phyloP scores from a whole-genome alignment of 2,329 filamentous ascomycete species.

The Fusarium sp. region DNA sequence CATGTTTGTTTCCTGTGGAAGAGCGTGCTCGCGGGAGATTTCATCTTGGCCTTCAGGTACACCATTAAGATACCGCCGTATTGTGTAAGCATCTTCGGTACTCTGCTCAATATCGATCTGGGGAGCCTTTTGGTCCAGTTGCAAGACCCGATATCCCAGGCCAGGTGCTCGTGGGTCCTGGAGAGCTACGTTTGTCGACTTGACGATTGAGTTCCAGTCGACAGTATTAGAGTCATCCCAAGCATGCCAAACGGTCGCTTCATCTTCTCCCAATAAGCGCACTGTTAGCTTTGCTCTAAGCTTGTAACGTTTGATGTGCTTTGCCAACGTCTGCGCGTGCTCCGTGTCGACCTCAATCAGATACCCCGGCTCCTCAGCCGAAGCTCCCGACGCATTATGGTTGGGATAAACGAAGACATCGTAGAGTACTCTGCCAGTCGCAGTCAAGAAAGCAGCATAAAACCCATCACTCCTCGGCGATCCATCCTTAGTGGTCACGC shows the following conservation, averaged over 20 bases:
- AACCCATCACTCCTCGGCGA: constrained; percentile 64
- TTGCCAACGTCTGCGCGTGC: constrained; percentile 72
- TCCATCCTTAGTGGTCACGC: constrained; percentile 56
- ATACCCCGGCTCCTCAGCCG: constrained; percentile 58
- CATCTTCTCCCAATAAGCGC: constrained; percentile 72
- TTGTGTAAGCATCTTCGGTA: constrained; percentile 73
- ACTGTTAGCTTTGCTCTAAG: constrained; percentile 83
- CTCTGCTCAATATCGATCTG: constrained; percentile 61
- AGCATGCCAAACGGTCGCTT: constrained; percentile 77
- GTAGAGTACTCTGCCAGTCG: constrained; percentile 84
- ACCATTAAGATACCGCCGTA: constrained; percentile 83
- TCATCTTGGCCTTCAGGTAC: constrained; percentile 89
- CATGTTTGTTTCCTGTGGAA: constrained; percentile 91
- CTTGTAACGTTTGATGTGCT: constrained; percentile 87
- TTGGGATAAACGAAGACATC: constrained; percentile 91
- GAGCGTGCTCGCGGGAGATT: constrained; percentile 75
- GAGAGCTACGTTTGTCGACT: constrained; percentile 54
- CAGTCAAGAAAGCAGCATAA: constrained; percentile 89
- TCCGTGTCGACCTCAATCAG: constrained; percentile 85
- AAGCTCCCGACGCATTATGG: constrained; percentile 47
- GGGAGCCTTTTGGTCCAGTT: constrained; percentile 50
- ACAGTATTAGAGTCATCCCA: constrained; percentile 71
- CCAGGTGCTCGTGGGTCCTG: constrained; percentile 67
- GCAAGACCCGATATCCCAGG: constrained; percentile 66
- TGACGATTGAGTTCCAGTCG: constrained; percentile 41